Evolutionary conservation across 176 grass and related monocot species (phyloP), one percentile per base, ranked within the genome.

Genomic region (Ensete ventricosum): DNA sequence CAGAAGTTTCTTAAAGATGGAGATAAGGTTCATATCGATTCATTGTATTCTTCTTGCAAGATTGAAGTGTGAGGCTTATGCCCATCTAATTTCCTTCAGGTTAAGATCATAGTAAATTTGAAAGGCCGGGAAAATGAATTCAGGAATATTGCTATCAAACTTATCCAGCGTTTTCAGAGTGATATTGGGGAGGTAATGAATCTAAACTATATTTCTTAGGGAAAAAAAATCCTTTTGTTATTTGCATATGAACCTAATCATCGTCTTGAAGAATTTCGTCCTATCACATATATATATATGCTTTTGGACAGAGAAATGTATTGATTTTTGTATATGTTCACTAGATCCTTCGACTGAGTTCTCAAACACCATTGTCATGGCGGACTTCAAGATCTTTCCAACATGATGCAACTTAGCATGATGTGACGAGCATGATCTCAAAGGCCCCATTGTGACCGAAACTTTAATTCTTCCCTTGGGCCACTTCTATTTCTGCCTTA

Each of bases 1-100:
- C 85, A 59, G 57, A 98, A 91, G 34, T 98, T 98, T 82, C 90
- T 98, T 87, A 98, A 87, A 93, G 95, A 78, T 67, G 95, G 90
- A 16, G 83, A 93, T 75, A 98, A 98, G 88, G 95, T 98, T 70
- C 83, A 23, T 71, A 75, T 65, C 2, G 71, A 53, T 79, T 23
- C 53, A 49, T 71, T 59, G 26, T 51, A 79, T 62, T 51, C 57
- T 73, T 73, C 48, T 20, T 71, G 8, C 14, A 14, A 53, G 6
- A 54, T 53, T 63, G 62, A 80, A 16, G 26, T 63, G 7, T 52
- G 19, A 77, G 52, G 59, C 69, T 84, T 78, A 12, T 17, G 24
- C 14, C 29, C 9, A 49, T 72, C 14, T 54, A 10, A 3, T 10
- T 19, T 70, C 16, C 79, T 91, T 66, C 79, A 98, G 95, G 90